These are phyloP conservation scores for Dictyostelium discoideum DNA, from an alignment of 78 protist genomes.

Conservation along the genomic window DNA sequence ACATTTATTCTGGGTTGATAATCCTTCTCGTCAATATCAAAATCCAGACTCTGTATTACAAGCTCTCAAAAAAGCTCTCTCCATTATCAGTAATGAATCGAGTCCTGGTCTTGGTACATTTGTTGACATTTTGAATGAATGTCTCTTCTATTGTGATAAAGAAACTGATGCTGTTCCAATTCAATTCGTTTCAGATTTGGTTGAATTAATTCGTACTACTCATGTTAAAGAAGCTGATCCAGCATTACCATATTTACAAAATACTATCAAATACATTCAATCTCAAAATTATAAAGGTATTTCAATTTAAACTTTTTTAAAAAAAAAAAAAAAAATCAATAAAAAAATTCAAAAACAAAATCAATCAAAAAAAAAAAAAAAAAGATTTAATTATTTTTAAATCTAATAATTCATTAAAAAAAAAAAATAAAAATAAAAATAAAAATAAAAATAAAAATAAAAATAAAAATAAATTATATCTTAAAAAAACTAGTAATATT, in stretches of 20 bases:
- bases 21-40: slow-evolving; percentile 49
- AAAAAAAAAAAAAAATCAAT: neutral
- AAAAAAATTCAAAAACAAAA: too few species aligned
- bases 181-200: slow-evolving; percentile 67
- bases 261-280: slow-evolving; percentile 59
- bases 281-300: slow-evolving; percentile 52
- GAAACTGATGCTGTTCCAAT: slow-evolving; percentile 66
- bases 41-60: slow-evolving; percentile 70
- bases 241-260: slow-evolving; percentile 51
- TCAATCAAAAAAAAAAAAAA: neutral
- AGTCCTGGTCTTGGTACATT: slow-evolving; percentile 79
- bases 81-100: slow-evolving; percentile 54
- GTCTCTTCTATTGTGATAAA: slow-evolving; percentile 87
- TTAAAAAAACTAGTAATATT: too few species aligned
- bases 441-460: neutral
- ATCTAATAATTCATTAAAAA: neutral
- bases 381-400: neutral
- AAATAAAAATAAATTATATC: neutral
- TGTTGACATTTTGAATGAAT: slow-evolving; percentile 93
- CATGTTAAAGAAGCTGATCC: slow-evolving; percentile 75
- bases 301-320: neutral
- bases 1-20: slow-evolving; percentile 92
- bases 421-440: too few species aligned
- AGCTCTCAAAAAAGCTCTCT: slow-evolving; percentile 53
- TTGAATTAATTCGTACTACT: slow-evolving; percentile 72